Base-by-base conservation (phyloP, 2,329 filamentous ascomycete genomes). In the Nigrospora osmanthi region DNA sequence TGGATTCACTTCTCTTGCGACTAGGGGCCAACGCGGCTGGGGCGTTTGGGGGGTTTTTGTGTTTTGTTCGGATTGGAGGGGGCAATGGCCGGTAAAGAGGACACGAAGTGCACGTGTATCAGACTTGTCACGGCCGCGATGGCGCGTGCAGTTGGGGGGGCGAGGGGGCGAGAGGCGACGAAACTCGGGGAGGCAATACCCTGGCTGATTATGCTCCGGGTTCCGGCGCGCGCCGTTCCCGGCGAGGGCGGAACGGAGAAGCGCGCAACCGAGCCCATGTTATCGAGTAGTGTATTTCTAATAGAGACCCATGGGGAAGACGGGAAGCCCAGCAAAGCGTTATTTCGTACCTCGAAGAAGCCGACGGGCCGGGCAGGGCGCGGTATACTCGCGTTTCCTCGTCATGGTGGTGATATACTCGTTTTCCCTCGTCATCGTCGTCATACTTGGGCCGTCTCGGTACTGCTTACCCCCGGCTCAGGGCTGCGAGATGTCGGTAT, bases 71-170 rank as follows among this genome's bases (percentile, higher is more conserved):
- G 17, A 16, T 42, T 30, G 33, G 32, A 42, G 35, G 12, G n/a
- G 35, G 51, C 44, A 47, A 43, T 44, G 48, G 46, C 38, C 47
- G 49, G 48, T 48, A 46, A 40, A 48, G 49, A 45, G 49, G 49
- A 49, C 49, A 58, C 43, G 53, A 54, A 46, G 49, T 52, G 54
- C 54, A 58, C 49, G 52, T 59, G 54, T 60, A 59, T 49, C 52
- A 54, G 53, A 54, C 23, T 28, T 28, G 23, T 6, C 23, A 28
- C 23, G 23, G 23, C 23, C 23, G 23, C 23, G 10, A 28, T 28
- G 23, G 23, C 23, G 23, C 23, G 23, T 28, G 23, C 23, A 28
- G 23, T 34, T 41, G n/a, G 39, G 38, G 38, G 11, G 6, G 33
- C 17, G 31, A 41, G n/a, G 39, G 38, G 38, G 11, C 11, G 33